Evolutionary conservation across 2,329 filamentous ascomycete species (phyloP).

Genomic region (Pseudocercospora fijiensis): DNA sequence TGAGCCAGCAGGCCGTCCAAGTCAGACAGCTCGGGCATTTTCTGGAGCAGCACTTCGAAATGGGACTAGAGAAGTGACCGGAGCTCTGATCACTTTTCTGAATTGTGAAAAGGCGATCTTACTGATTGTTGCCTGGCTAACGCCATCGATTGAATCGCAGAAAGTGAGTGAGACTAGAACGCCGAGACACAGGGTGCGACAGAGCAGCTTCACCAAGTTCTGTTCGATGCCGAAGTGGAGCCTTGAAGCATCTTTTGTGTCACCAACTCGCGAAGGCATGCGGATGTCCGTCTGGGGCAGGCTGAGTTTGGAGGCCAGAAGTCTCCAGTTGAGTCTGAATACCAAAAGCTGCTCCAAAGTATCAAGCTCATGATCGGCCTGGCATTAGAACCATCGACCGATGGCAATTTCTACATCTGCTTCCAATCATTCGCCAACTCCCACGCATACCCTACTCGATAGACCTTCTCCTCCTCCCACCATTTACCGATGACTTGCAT

Average conservation of each 20-base stretch:
- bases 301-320: too few relatives aligned
- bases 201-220: not conserved
- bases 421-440: constrained; percentile 51
- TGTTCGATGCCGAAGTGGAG: not conserved
- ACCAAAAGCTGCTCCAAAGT: not conserved
- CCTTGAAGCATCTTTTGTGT: not conserved
- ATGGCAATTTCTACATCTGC: constrained; percentile 25
- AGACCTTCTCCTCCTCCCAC: constrained; percentile 52
- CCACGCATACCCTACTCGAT: constrained; percentile 50
- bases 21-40: not conserved
- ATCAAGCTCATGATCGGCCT: not conserved
- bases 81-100: too few relatives aligned
- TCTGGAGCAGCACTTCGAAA: not conserved
- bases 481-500: constrained; percentile 43
- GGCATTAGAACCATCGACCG: not conserved
- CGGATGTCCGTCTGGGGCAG: not conserved
- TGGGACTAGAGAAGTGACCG: too few relatives aligned
- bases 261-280: not conserved
- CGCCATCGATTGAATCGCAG: not conserved
- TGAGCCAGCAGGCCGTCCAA: not conserved
- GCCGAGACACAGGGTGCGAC: not conserved
- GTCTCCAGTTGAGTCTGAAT: not conserved
- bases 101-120: not conserved
- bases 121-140: not conserved
- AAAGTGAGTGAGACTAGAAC: not conserved